Evolutionary conservation across 768 basidiomycete genomes (phyloP).

Genomic region (Antrodiella citrinella): DNA sequence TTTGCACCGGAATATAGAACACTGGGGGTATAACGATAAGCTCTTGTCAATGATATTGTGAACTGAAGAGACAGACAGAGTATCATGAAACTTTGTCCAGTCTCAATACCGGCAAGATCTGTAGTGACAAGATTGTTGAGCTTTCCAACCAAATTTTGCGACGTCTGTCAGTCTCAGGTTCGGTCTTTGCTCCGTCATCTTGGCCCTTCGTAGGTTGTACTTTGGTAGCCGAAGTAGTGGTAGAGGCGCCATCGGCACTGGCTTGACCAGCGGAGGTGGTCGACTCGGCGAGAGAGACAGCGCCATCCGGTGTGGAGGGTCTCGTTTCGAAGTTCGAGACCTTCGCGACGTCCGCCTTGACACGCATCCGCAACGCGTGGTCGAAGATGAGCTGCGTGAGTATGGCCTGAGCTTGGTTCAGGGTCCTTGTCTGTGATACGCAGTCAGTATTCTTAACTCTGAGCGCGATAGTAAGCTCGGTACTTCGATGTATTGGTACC

Average conservation of each 20-base stretch:
- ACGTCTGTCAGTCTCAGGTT: no score
- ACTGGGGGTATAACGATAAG: background rate
- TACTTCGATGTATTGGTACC: constrained; percentile 37
- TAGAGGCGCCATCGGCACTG: no score
- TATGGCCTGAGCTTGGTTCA: constrained; percentile 28
- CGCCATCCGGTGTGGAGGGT: no score
- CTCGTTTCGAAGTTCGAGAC: no score
- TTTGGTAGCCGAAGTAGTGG: no score
- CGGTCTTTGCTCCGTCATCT: background rate
- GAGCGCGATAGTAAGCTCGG: no score
- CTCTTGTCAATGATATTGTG: background rate
- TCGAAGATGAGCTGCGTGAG: constrained; percentile 8
- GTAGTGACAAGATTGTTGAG: constrained; percentile 71
- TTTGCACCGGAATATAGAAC: constrained; percentile 27
- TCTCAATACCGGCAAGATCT: constrained; percentile 33
- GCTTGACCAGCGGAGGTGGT: background rate
- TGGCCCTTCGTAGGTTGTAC: constrained; percentile 2
- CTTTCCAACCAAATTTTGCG: constrained; percentile 54
- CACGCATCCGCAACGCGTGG: constrained; percentile 8
- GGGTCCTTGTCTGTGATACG: constrained; percentile 25
- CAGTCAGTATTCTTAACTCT: no score
- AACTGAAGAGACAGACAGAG: background rate
- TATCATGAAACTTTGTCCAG: constrained; percentile 13
- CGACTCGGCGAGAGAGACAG: background rate
- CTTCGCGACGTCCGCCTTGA: constrained; percentile 29